Evolutionary conservation across 805 yeast species (phyloP), one percentile per base, ranked within the genome.

Genomic region (Clavispora fructus): DNA sequence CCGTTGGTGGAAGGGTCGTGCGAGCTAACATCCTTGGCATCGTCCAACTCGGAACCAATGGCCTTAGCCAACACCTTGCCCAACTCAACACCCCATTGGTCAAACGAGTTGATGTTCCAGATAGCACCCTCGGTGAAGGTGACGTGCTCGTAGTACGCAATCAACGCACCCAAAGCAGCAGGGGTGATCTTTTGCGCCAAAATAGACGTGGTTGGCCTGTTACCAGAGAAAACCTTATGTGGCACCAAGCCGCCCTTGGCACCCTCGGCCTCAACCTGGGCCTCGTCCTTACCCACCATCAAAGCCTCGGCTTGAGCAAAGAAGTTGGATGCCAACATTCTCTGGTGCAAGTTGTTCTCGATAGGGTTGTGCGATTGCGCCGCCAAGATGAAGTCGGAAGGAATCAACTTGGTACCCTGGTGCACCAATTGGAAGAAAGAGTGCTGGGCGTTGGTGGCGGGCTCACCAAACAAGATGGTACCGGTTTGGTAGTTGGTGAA

Each of bases 1-100:
- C 86, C 89, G 66, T 86, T 85, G 59, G 99, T 94, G 41, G 96
- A 87, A 35, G 84, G 83, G 67, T 94, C 99, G 70, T 94, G 99
- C 50, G 81, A 64, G 31, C 73, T 65, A 46, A 86, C 82, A 47
- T 57, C 55, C 45, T 73, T 69, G 40, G 67, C 63, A 63, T 77
- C 80, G 59, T 86, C 87, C 64, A 94, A 82, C 74, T 94, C 97
- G 60, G 79, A 79, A 61, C 95, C 92, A 63, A 94, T 92, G 49
- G 79, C 94, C 83, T 94, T 94, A 65, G 99, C 99, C 65, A 94
- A 82, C 44, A 86, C 95, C 77, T 94, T 94, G 69, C 99, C 99
- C 61, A 94, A 86, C 77, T 94, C 99, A 62, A 94, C 99, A 73
- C 99, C 99, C 96, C 98, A 94, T 78, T 94, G 99, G 77, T 94